These are phyloP conservation scores for Dendrocalamus sinicus DNA, from an alignment of 176 grass and related monocot genomes.

Conservation along the genomic window DNA sequence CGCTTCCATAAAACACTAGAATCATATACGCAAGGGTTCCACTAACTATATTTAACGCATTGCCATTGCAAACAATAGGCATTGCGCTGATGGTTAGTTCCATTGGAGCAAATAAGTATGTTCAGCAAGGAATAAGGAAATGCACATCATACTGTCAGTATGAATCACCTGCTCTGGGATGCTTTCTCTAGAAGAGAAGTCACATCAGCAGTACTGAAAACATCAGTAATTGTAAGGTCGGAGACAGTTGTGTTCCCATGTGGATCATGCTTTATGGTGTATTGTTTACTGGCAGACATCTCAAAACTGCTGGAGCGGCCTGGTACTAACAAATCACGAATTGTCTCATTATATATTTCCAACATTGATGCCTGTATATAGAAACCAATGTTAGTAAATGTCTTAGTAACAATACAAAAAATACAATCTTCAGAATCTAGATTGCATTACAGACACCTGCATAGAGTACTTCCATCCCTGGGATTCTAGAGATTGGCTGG, in stretches of 20 bases:
- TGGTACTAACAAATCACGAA: slow-evolving; percentile 78
- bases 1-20: not conserved
- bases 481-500: slow-evolving; percentile 60
- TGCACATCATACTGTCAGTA: not conserved
- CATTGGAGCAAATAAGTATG: not conserved
- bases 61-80: not conserved
- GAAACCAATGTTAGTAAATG: slow-evolving; percentile 10
- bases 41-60: not conserved
- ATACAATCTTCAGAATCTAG: not conserved
- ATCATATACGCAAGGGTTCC: not conserved
- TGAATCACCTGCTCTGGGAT: slow-evolving; percentile 72
- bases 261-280: slow-evolving; percentile 80
- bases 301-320: slow-evolving; percentile 52
- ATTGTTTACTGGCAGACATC: slow-evolving; percentile 53
- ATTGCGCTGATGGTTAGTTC: not conserved
- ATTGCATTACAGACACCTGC: slow-evolving; percentile 43
- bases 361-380: slow-evolving; percentile 79
- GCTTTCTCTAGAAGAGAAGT: slow-evolving; percentile 72
- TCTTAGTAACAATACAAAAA: slow-evolving; percentile 1
- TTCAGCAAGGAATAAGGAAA: not conserved
- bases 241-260: slow-evolving; percentile 79
- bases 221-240: slow-evolving; percentile 74
- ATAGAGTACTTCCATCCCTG: slow-evolving; percentile 96
- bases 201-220: slow-evolving; percentile 69
- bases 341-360: slow-evolving; percentile 97